These are phyloP conservation scores for Termitomyces sp. DNA, from an alignment of 768 basidiomycete genomes.

Conservation along the genomic window DNA sequence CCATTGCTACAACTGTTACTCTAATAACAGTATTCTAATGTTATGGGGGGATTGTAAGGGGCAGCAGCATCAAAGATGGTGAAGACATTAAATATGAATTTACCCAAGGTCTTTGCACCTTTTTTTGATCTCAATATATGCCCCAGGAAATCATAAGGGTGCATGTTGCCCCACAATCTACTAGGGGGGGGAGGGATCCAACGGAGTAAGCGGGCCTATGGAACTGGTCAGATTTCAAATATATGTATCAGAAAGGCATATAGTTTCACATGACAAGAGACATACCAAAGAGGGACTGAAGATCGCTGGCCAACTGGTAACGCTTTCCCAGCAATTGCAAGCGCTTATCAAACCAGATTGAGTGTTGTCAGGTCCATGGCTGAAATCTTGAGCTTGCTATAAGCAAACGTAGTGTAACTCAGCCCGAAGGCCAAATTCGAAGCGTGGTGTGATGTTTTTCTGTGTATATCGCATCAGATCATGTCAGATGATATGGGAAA, in stretches of 20 bases:
- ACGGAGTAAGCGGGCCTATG: constrained; percentile 60
- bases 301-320: constrained; percentile 54
- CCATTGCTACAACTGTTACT: no score
- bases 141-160: no score
- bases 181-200: no score
- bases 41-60: no score
- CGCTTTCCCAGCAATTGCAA: constrained; percentile 60
- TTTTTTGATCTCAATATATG: no score
- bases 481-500: constrained; percentile 9
- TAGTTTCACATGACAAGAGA: neutral
- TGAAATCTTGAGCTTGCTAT: constrained; percentile 51
- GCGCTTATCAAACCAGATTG: constrained; percentile 33
- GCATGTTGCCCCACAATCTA: no score
- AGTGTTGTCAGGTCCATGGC: constrained; percentile 31
- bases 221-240: constrained; percentile 30
- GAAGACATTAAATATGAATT: no score
- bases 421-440: constrained; percentile 90
- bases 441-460: constrained; percentile 73
- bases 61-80: no score
- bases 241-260: neutral
- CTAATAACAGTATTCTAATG: no score
- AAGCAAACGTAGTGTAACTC: constrained; percentile 81
- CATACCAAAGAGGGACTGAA: constrained; percentile 56
- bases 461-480: constrained; percentile 18
- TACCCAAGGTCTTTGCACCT: no score